phyloP scores from a whole-genome alignment of 2,329 filamentous ascomycete species.

The Curvularia verruculosa region DNA sequence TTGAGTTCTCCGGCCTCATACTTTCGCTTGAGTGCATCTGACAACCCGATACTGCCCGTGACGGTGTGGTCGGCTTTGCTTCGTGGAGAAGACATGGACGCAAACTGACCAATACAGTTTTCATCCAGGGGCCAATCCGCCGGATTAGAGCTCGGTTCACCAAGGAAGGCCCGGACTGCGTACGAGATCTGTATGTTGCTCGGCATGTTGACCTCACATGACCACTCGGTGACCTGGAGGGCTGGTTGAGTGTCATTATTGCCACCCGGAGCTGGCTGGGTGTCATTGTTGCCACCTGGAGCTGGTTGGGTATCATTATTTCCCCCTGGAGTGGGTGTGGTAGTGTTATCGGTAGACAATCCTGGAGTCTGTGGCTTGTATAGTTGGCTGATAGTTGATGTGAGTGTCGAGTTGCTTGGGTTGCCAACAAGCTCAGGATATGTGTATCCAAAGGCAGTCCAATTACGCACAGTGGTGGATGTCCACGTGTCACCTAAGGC shows the following conservation, averaged over 20 bases:
- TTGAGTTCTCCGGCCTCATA: conserved; percentile 33
- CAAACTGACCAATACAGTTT: conserved; percentile 52
- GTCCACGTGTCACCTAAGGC: conserved; percentile 41
- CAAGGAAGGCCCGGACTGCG: conserved; percentile 42
- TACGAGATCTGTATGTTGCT: conserved; percentile 42
- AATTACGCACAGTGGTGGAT: conserved; percentile 32
- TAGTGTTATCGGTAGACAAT: conserved; percentile 29
- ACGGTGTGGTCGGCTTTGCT: conserved; percentile 47
- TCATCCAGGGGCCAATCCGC: conserved; percentile 46
- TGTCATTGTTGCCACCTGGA: conserved; percentile 7
- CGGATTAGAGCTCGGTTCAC: conserved; percentile 31
- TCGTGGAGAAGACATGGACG: conserved; percentile 46
- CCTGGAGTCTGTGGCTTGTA: conserved; percentile 37
- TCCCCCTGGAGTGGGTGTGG: conserved; percentile 8
- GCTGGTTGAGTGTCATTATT: conserved; percentile 7
- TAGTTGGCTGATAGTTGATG: conserved; percentile 33
- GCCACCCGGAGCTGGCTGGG: conserved; percentile 10
- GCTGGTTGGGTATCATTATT: conserved; percentile 7
- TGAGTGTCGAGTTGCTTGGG: conserved; percentile 38
- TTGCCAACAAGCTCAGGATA: conserved; percentile 39
- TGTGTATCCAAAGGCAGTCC: conserved; percentile 44
- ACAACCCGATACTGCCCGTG: conserved; percentile 51
- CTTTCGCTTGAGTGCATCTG: conserved; percentile 42
- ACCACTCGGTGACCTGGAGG: conserved; percentile 37
- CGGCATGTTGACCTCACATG: conserved; percentile 41